These are phyloP conservation scores for Heliamphora pulchella DNA, from an alignment of 179 eudicot genomes.

Conservation along the genomic window DNA sequence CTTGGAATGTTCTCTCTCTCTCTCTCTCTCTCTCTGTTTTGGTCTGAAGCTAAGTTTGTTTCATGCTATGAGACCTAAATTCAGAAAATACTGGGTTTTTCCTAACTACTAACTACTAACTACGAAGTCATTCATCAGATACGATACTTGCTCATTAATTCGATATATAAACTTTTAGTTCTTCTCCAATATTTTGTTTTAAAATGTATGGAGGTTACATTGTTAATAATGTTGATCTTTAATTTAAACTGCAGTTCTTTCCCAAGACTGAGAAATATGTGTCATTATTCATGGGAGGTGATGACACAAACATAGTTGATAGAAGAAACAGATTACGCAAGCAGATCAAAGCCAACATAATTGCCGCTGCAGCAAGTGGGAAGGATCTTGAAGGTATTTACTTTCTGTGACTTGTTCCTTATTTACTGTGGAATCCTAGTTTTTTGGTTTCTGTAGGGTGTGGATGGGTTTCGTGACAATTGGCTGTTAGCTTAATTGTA, in stretches of 20 bases:
- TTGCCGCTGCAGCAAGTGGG: slow-evolving; percentile 92
- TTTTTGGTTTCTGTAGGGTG: neutral
- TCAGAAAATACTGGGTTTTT: too few relatives aligned
- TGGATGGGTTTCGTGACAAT: neutral
- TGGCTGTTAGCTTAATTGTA: neutral
- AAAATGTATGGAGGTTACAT: neutral
- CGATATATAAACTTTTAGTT: neutral
- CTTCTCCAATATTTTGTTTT: neutral
- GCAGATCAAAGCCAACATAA: slow-evolving; percentile 70
- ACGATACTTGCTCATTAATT: neutral
- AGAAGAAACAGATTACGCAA: slow-evolving; percentile 63
- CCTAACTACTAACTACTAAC: neutral
- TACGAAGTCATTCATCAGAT: neutral
- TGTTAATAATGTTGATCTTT: slow-evolving; percentile 2
- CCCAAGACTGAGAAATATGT: slow-evolving; percentile 92
- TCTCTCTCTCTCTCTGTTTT: neutral
- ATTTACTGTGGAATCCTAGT: too few relatives aligned
- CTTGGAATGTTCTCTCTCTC: neutral
- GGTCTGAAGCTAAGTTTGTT: neutral
- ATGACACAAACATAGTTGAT: slow-evolving; percentile 56
- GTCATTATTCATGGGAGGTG: slow-evolving; percentile 72
- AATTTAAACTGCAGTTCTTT: slow-evolving; percentile 63
- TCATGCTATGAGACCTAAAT: too few relatives aligned
- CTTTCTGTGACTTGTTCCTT: neutral
- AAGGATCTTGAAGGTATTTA: slow-evolving; percentile 87